Evolutionary conservation across 345 rosid species (phyloP).

Genomic region (Murraya koenigii): DNA sequence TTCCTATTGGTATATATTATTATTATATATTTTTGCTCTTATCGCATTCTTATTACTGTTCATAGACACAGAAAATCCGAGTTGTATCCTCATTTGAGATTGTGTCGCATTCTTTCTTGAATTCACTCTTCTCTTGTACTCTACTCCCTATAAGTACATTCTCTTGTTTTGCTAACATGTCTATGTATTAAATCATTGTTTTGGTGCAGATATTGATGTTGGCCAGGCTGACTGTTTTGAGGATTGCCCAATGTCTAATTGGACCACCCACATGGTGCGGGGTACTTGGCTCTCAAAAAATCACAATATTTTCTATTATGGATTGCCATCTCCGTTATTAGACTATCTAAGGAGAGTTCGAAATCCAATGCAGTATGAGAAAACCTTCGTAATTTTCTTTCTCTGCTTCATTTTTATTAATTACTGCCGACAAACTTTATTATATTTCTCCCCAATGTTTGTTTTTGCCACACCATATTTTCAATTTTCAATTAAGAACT

Average conservation of each 20-base stretch:
- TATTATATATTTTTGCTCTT: background rate
- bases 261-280: constrained; percentile 84
- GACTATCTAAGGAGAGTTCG: constrained; percentile 59
- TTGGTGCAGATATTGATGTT: constrained; percentile 70
- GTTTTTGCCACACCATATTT: background rate
- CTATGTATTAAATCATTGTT: constrained; percentile 7
- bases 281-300: constrained; percentile 87
- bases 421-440: background rate
- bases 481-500: background rate
- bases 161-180: background rate
- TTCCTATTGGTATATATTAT: constrained; percentile 67
- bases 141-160: background rate
- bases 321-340: constrained; percentile 75
- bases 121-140: background rate
- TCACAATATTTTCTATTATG: constrained; percentile 66
- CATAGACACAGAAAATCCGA: background rate
- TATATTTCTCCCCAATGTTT: background rate
- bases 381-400: constrained; percentile 39
- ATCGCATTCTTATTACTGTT: constrained; percentile 5
- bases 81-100: background rate
- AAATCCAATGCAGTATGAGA: constrained; percentile 4
- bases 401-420: background rate
- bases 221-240: constrained; percentile 34
- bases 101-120: background rate
- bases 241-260: constrained; percentile 29